Base-by-base conservation (phyloP, 1,139 yeast species). In the Tardiomyces blankii region DNA sequence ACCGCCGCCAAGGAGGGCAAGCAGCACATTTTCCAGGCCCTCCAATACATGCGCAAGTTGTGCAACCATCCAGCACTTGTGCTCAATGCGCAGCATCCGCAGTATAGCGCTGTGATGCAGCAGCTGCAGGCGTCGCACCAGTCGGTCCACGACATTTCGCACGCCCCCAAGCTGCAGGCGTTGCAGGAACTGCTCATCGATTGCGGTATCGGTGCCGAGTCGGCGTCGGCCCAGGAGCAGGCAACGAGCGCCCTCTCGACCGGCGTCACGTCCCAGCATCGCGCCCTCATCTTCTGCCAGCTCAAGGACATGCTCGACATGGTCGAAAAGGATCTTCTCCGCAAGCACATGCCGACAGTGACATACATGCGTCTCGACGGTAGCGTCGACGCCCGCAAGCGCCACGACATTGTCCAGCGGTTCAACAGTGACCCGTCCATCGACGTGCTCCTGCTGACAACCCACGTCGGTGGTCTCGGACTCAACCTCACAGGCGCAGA, bases 401-500 rank as follows among this genome's bases (percentile, higher is more conserved):
- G 98, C 59, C 97, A 91, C 61, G 80, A 82, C 38, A 84, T 93
- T 56, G 99, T 93, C 5, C 79, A 87, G 46, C 82, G 86, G 59
- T 93, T 91, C 66, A 93, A 93, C 57, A 89, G 82, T 51, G 99
- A 93, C 63, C 98, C 98, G 1, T 88, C 97, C 0, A 93, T 93
- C 56, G 99, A 93, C 66, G 88, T 93, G 25, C 67, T 93, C 46
- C 70, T 93, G 41, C 70, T 93, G 56, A 93, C 98, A 0, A 93
- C 99, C 0, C 94, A 91, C 64, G 99, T 93, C 42, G 99, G 99
- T 62, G 99, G 99, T 21, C 74, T 93, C 50, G 99, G 99, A 12
- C 78, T 93, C 59, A 93, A 93, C 62, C 73, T 93, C 63, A 93
- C 99, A 0, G 98, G 99, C 51, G 98, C 98, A 0, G 99, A 93